phyloP scores from a whole-genome alignment of 2,329 filamentous ascomycete species.

The Elsinoe perseae region DNA sequence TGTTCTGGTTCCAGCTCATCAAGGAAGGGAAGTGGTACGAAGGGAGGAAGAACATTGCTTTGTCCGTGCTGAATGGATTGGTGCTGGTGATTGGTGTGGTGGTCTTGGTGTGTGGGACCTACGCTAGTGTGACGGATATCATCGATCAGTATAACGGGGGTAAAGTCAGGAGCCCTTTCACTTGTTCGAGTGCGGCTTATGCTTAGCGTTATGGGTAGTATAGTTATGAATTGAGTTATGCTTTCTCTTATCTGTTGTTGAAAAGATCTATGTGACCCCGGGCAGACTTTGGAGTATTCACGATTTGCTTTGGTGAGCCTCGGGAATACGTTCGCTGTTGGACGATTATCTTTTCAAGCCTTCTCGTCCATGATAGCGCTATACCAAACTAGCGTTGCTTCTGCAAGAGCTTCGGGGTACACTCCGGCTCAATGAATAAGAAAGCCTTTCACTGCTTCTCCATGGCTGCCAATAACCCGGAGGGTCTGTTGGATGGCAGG shows the following conservation, averaged over 20 bases:
- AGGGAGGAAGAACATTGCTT: constrained; percentile 36
- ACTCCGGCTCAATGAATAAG: too few species aligned
- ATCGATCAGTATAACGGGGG: constrained; percentile 34
- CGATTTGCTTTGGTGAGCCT: too few species aligned
- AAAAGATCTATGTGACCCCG: too few species aligned
- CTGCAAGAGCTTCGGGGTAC: too few species aligned
- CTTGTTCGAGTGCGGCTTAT: constrained; percentile 31
- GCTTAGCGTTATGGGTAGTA: constrained; percentile 19
- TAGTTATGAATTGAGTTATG: not conserved
- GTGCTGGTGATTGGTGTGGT: constrained; percentile 34
- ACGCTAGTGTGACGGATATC: constrained; percentile 40
- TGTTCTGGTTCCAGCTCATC: constrained; percentile 39
- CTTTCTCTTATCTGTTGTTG: not conserved
- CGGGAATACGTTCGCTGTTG: too few species aligned
- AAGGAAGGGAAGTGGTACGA: constrained; percentile 43
- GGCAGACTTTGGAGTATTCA: too few species aligned
- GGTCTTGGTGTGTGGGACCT: constrained; percentile 35
- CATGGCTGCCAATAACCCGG: too few species aligned
- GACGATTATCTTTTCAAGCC: too few species aligned
- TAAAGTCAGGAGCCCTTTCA: constrained; percentile 35
- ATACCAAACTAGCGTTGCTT: too few species aligned
- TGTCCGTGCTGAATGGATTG: constrained; percentile 39
- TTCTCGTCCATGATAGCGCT: too few species aligned
- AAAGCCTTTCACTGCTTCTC: too few species aligned
- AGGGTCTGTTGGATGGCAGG: too few species aligned